phyloP scores from a whole-genome alignment of 164 flowering plant species.

The Vitis rotundifolia region DNA sequence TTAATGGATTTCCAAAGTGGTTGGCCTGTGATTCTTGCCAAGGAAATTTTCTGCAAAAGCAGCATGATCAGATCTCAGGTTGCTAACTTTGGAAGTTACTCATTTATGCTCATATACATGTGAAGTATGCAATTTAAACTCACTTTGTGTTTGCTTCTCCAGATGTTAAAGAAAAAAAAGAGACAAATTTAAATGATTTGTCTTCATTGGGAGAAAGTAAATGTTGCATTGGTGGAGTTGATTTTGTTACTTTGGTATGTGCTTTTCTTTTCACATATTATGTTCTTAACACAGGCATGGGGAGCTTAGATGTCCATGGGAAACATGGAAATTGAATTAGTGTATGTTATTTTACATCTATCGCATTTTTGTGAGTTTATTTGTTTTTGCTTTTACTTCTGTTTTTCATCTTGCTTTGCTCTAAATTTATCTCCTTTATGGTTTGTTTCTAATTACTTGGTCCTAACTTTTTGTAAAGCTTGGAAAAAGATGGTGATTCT shows the following conservation, averaged over 20 bases:
- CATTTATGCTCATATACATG: background rate
- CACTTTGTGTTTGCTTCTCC: conserved; percentile 17
- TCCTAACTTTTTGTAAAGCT: too few relatives aligned
- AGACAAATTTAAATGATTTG: conserved; percentile 4
- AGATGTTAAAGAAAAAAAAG: conserved; percentile 26
- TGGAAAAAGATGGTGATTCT: too few relatives aligned
- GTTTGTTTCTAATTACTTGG: background rate
- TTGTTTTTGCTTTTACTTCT: background rate
- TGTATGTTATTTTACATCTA: background rate
- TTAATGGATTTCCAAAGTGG: conserved; percentile 68
- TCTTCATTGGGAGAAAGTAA: conserved; percentile 19
- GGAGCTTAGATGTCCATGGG: background rate
- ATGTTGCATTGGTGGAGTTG: conserved; percentile 70
- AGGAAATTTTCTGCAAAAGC: conserved; percentile 18
- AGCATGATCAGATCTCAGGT: conserved; percentile 39
- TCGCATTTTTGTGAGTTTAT: background rate
- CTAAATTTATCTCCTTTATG: too few relatives aligned
- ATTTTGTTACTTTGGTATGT: conserved; percentile 81
- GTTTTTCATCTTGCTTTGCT: background rate
- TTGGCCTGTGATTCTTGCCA: conserved; percentile 53
- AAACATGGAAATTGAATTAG: background rate
- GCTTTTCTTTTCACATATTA: background rate
- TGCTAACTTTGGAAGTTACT: conserved; percentile 2
- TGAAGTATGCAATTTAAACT: conserved; percentile 3
- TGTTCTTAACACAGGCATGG: background rate